phyloP scores from a whole-genome alignment of 1,284 basidiomycete species.

The Pterulicium gracile region DNA sequence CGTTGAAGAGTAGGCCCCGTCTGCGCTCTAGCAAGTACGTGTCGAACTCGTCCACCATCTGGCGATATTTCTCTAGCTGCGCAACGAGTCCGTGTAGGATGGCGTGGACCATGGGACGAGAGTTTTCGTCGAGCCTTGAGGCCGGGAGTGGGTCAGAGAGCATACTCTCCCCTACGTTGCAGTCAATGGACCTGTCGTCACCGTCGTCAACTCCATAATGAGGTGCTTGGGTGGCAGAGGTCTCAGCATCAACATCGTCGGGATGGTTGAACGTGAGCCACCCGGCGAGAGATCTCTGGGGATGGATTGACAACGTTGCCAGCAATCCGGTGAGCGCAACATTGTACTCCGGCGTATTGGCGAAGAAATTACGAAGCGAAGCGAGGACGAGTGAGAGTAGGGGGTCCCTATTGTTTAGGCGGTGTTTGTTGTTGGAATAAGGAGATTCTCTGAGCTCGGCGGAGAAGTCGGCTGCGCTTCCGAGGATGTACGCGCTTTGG shows the following conservation, averaged over 20 bases:
- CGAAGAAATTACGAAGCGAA: conserved; percentile 69
- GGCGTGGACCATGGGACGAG: conserved; percentile 69
- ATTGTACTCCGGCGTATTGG: conserved; percentile 79
- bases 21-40: conserved; percentile 76
- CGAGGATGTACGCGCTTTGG: conserved; percentile 45
- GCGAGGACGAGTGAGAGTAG: conserved; percentile 66
- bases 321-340: conserved; percentile 80
- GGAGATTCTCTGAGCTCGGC: conserved; percentile 26
- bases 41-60: conserved; percentile 73
- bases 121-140: conserved; percentile 53
- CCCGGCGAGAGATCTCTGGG: conserved; percentile 77
- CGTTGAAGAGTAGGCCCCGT: conserved; percentile 84
- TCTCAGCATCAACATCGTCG: conserved; percentile 16
- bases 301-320: conserved; percentile 70
- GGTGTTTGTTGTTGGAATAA: conserved; percentile 44
- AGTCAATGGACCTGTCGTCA: conserved; percentile 75
- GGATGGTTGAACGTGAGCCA: conserved; percentile 70
- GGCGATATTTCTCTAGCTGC: conserved; percentile 73
- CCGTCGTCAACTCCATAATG: conserved; percentile 17
- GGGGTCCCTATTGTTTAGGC: conserved; percentile 71
- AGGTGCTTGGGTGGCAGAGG: conserved; percentile 12
- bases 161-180: conserved; percentile 54
- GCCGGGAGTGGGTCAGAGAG: conserved; percentile 52
- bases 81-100: conserved; percentile 70
- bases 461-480: conserved; percentile 18